A percentile compares a stretch with the other conserved stretches of the same genome.
Evolutionary conservation across 768 basidiomycete genomes (phyloP).

Genomic region (Pisolithus marmoratus): DNA sequence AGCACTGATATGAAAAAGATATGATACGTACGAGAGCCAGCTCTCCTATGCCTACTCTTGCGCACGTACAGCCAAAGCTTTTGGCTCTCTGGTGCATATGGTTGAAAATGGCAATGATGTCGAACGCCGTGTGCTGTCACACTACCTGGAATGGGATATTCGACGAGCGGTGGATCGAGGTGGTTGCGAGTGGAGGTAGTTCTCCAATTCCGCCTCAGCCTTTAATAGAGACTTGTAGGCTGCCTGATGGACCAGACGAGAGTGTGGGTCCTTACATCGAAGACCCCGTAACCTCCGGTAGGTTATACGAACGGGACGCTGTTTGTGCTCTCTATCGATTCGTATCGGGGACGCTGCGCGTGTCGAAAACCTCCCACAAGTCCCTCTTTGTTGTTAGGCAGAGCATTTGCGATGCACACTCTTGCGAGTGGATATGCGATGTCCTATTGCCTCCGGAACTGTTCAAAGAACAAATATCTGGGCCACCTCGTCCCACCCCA

Average conservation of each 20-base stretch:
- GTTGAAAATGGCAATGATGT: constrained; percentile 51
- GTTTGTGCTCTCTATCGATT: constrained; percentile 52
- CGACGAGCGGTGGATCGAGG: constrained; percentile 47
- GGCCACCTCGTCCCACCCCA: constrained; percentile 40
- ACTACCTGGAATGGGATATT: constrained; percentile 34
- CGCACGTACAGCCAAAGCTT: constrained; percentile 39
- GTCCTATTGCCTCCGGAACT: constrained; percentile 43
- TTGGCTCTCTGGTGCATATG: constrained; percentile 58
- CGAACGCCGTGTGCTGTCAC: constrained; percentile 49
- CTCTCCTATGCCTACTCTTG: constrained; percentile 53
- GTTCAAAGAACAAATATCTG: constrained; percentile 36
- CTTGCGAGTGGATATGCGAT: constrained; percentile 38
- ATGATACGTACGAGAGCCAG: constrained; percentile 45
- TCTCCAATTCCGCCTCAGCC: constrained; percentile 40
- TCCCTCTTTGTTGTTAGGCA: constrained; percentile 22
- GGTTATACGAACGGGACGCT: constrained; percentile 56
- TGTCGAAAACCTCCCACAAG: background rate
- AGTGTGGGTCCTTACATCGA: constrained; percentile 35
- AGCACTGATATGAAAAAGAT: constrained; percentile 1
- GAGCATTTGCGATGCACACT: constrained; percentile 13
- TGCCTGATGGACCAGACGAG: constrained; percentile 37
- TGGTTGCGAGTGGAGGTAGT: constrained; percentile 29
- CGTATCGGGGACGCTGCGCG: constrained; percentile 19
- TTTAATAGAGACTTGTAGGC: constrained; percentile 35
- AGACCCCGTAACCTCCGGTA: constrained; percentile 59